phyloP scores from a whole-genome alignment of 768 basidiomycete genomes.

The Leucosporidium scottii region DNA sequence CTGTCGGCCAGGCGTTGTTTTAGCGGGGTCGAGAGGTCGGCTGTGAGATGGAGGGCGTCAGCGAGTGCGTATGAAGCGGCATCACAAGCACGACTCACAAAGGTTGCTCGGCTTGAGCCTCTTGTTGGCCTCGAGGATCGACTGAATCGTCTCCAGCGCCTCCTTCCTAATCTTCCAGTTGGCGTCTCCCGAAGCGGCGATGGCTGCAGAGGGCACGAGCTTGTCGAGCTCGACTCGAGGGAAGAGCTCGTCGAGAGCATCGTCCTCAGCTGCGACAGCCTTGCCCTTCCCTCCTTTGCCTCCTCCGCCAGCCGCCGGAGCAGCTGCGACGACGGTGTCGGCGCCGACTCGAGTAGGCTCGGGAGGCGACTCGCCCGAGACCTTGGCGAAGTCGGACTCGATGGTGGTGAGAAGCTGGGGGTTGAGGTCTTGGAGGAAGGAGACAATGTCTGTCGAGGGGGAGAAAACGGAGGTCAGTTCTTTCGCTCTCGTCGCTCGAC shows the following conservation, averaged over 20 bases:
- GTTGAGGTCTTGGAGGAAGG: conserved; percentile 88
- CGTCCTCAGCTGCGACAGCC: conserved; percentile 43
- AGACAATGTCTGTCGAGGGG: conserved; percentile 65
- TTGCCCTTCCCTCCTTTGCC: conserved; percentile 28
- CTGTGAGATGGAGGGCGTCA: conserved; percentile 43
- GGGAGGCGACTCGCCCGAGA: conserved; percentile 66
- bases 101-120: conserved; percentile 73
- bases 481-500: neutral
- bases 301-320: conserved; percentile 40
- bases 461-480: conserved; percentile 23
- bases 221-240: conserved; percentile 89
- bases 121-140: conserved; percentile 80
- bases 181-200: conserved; percentile 79
- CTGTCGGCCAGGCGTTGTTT: conserved; percentile 83
- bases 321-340: conserved; percentile 58
- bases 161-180: conserved; percentile 98
- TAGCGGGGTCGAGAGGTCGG: conserved; percentile 80
- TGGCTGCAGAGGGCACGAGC: conserved; percentile 70
- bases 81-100: conserved; percentile 52
- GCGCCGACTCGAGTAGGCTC: conserved; percentile 68
- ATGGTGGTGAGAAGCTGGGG: conserved; percentile 88
- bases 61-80: neutral
- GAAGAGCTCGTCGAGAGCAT: conserved; percentile 87
- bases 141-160: conserved; percentile 75
- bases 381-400: conserved; percentile 84